A percentile compares a stretch with the other conserved stretches of the same genome.
These are phyloP conservation scores for Murraya paniculata DNA, from an alignment of 345 rosid genomes.

Conservation along the genomic window DNA sequence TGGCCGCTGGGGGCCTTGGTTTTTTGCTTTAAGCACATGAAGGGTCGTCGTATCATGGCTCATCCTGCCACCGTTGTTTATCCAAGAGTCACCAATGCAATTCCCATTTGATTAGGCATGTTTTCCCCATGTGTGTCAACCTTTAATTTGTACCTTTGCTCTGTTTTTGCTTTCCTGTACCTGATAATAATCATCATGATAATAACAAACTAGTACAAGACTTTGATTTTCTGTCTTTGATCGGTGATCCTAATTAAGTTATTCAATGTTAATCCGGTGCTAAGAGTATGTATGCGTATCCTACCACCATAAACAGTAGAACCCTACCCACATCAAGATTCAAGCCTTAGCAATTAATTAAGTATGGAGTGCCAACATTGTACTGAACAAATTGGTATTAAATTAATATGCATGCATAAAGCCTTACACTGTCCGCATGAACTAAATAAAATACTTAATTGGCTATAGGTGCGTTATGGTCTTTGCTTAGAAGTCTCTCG, in stretches of 20 bases:
- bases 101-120: slow-evolving; percentile 46
- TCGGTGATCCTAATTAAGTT: too few relatives aligned
- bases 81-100: slow-evolving; percentile 50
- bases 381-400: too few relatives aligned
- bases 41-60: slow-evolving; percentile 81
- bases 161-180: background rate
- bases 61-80: slow-evolving; percentile 81
- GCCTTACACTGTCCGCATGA: background rate
- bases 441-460: background rate
- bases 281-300: too few relatives aligned
- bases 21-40: slow-evolving; percentile 59
- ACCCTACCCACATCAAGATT: too few relatives aligned
- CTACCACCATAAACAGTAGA: too few relatives aligned
- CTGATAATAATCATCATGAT: background rate
- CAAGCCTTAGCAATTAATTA: too few relatives aligned
- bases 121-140: background rate
- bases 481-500: slow-evolving; percentile 46
- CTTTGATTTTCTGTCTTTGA: too few relatives aligned
- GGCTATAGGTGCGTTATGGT: background rate
- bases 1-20: slow-evolving; percentile 92
- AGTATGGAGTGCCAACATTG: too few relatives aligned
- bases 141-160: background rate
- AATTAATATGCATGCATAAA: too few relatives aligned
- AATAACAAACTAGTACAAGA: too few relatives aligned
- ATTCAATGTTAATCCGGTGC: too few relatives aligned